A percentile compares a stretch with the other conserved stretches of the same genome.
Conservation (phyloP, 495 filamentous ascomycete genomes). For the Cudoniella acicularis region DNA sequence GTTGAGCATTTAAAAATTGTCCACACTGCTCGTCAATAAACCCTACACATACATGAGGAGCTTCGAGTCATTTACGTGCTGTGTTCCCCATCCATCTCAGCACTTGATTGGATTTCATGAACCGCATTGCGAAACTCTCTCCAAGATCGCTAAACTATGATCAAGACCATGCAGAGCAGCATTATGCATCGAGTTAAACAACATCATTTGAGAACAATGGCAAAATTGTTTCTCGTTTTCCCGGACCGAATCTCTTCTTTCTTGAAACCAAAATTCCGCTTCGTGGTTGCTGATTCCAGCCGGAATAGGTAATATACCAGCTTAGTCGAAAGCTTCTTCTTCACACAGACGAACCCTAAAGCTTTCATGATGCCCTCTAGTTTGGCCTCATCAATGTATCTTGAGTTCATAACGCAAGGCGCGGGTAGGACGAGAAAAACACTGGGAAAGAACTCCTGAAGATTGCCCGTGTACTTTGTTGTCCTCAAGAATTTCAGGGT, state of each 20-base stretch:
- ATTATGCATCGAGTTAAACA: no score
- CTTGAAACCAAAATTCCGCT: constrained; percentile 40
- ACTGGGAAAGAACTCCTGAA: constrained; percentile 54
- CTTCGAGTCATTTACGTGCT: background rate
- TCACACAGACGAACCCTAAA: constrained; percentile 64
- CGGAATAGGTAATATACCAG: constrained; percentile 88
- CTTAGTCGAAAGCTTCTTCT: constrained; percentile 72
- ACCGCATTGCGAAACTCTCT: background rate
- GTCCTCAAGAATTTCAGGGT: constrained; percentile 60
- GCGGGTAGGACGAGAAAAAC: constrained; percentile 90
- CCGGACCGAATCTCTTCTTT: constrained; percentile 77
- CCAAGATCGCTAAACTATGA: no score
- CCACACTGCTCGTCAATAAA: no score
- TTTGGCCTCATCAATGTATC: constrained; percentile 76
- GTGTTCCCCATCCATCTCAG: constrained; percentile 18
- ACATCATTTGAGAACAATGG: constrained; percentile 58
- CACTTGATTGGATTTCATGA: constrained; percentile 23
- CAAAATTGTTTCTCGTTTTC: constrained; percentile 79
- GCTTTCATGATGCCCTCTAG: constrained; percentile 69
- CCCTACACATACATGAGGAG: no score
- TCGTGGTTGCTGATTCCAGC: constrained; percentile 29
- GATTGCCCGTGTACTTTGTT: constrained; percentile 17
- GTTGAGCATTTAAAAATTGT: no score
- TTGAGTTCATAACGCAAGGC: constrained; percentile 85
- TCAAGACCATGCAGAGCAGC: no score